Evolutionary conservation across 441 rosid genomes (phyloP).

Genomic region (Lepidium campestre): DNA sequence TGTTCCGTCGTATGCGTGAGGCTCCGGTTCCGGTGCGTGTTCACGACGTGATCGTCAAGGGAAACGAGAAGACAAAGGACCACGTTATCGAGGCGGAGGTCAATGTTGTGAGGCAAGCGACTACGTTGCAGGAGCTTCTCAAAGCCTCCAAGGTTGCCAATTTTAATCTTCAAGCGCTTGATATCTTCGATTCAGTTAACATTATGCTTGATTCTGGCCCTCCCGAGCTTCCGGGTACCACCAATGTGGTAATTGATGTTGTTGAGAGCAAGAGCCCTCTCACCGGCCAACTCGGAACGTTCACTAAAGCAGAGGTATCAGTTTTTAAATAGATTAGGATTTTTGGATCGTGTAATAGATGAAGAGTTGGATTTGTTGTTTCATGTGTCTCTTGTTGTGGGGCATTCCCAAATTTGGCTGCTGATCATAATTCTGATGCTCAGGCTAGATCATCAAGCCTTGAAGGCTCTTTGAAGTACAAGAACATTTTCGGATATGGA

Average conservation of each 20-base stretch:
- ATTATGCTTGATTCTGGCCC: constrained; percentile 88
- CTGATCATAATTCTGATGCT: constrained; percentile 9
- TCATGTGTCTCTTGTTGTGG: background rate
- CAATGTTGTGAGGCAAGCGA: constrained; percentile 47
- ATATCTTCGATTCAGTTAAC: constrained; percentile 71
- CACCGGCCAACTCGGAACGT: constrained; percentile 68
- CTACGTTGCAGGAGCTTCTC: constrained; percentile 76
- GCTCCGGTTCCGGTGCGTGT: constrained; percentile 67
- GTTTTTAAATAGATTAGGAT: background rate
- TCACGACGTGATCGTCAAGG: constrained; percentile 73
- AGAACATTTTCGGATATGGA: constrained; percentile 84
- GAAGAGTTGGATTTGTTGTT: background rate
- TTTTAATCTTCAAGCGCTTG: constrained; percentile 61
- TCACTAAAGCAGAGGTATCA: constrained; percentile 72
- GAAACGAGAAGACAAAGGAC: constrained; percentile 81
- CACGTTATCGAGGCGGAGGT: constrained; percentile 65
- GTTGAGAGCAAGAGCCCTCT: constrained; percentile 57
- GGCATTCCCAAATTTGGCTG: background rate
- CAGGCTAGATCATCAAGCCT: constrained; percentile 77
- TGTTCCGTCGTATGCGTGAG: constrained; percentile 45
- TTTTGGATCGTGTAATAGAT: background rate
- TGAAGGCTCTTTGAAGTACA: constrained; percentile 78
- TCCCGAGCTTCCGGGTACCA: constrained; percentile 80
- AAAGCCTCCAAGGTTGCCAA: constrained; percentile 55
- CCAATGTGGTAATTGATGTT: constrained; percentile 70